phyloP scores from a whole-genome alignment of 225 moss, liverwort and hornwort species.

The Physcomitrellopsis africana region DNA sequence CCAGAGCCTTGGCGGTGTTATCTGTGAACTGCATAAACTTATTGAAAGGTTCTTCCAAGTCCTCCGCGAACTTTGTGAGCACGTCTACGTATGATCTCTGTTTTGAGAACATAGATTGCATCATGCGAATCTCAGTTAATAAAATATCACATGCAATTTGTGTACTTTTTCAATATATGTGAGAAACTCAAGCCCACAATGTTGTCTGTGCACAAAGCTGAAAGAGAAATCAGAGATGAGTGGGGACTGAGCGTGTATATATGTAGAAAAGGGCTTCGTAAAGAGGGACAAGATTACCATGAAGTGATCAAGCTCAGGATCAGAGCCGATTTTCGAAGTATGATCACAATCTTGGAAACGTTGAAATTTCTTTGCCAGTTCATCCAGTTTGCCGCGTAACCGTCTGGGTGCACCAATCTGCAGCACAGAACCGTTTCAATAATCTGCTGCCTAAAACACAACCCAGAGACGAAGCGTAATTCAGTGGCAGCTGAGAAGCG shows the following conservation, averaged over 20 bases:
- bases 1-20: constrained; percentile 44
- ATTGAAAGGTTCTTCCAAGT: constrained; percentile 48
- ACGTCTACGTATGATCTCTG: constrained; percentile 57
- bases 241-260: background rate
- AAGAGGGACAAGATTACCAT: constrained; percentile 35
- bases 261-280: no score
- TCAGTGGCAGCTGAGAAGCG: no score
- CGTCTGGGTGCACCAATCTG: constrained; percentile 52
- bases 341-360: constrained; percentile 27
- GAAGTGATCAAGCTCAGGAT: constrained; percentile 48
- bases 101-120: background rate
- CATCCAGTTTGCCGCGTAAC: constrained; percentile 51
- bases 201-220: no score
- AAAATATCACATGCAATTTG: background rate
- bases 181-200: no score
- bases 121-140: no score
- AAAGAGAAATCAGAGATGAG: no score
- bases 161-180: background rate
- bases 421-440: background rate
- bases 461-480: no score
- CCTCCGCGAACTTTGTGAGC: constrained; percentile 40
- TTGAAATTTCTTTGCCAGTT: constrained; percentile 43
- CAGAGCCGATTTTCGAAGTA: constrained; percentile 36
- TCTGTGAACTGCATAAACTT: constrained; percentile 56
- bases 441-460: no score